Evolutionary conservation across 257 asterid species (phyloP), one percentile per base, ranked within the genome.

Genomic region (Primulina tabacum): DNA sequence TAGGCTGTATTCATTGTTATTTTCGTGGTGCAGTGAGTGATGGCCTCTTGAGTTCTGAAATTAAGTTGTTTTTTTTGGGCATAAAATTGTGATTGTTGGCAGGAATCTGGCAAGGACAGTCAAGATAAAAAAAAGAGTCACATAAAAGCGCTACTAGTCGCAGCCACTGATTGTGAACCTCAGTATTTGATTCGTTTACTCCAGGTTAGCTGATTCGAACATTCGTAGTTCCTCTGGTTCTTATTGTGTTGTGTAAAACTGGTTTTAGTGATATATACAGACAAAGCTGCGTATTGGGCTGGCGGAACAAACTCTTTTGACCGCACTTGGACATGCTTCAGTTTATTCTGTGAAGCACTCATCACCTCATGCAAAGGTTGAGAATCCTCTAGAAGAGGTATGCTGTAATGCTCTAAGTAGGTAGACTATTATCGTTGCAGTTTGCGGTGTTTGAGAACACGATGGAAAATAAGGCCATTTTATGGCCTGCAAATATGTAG

Each of bases 41-140:
- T 59, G 20, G 6, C 38, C 40, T 62, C 40, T 24, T 60, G 71
- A 9, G 52, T 33, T 70, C 38, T 73, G 61, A 61, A 43, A 62
- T 68, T 73, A 63, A 68, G 4, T 40, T 68, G n/a, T 29, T 62
- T 73, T 67, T 24, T 60, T 67, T 71, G 26, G 26, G 67, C 24
- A 38, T 71, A 67, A 24, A 33, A 64, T 63, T 64, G 17, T 74
- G 74, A 60, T 21, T 76, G 61, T 64, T 63, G 34, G 8, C 75
- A 94, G 97, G 99, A 94, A 85, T 94, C 95, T 79, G 98, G 99
- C 37, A 91, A 88, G 81, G 96, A 89, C 77, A 85, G 98, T 77
- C 96, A 88, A 78, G 96, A 85, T 67, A 94, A 94, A 84, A 94
- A 88, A 80, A 94, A 91, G 89, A 86, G 83, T 75, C 89, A 81